Evolutionary conservation across 768 basidiomycete genomes (phyloP), one percentile per base, ranked within the genome.

Genomic region (Lactarius vividus): DNA sequence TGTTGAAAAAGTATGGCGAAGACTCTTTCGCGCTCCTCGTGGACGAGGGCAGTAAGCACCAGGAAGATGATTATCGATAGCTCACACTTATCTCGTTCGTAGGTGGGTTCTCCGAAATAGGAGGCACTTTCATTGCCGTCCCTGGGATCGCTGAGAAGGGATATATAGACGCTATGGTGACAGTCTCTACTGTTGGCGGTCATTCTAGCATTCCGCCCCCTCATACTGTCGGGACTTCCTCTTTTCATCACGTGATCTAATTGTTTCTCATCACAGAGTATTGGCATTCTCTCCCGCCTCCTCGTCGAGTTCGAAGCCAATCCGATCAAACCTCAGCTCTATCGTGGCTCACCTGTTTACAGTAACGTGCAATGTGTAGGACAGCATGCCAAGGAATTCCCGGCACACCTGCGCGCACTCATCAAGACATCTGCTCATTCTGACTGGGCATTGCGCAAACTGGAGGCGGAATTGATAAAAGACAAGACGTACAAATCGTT

Each of bases 131-230:
- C 16, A 76, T 92, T 62, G 88, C 89, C 3, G 76, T 77, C 0
- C 87, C 87, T 11, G 88, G 80, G 2, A 82, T 90, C 29, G 84
- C 85, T 0, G 91, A 93, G 77, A 92, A 91, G 74, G 93, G 93
- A 11, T 85, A 81, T 62, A 56, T 88, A 11, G 81, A 91, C 71
- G 81, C 87, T 20, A 78, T 75, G 42, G 79, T 94, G n/a, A 82
- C 87, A 63, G 85, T 95, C 7, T 76, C 81, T 16, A 79, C 88
- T 0, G 80, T 86, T 0, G 94, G 94, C 7, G 94, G 94, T 0
- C 95, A 96, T 75, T 94, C 93, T 0, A 91, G 88, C 71, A 78
- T 94, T 18, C 95, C 95, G 18, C 92, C 91, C 18, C 71, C 77
- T 2, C 93, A 97, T 70, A 96, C 94, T 2, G 89, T 85, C 72